Evolutionary conservation across 768 basidiomycete species (phyloP), one percentile per base, ranked within the genome.

Genomic region (Termitomyces sp.): DNA sequence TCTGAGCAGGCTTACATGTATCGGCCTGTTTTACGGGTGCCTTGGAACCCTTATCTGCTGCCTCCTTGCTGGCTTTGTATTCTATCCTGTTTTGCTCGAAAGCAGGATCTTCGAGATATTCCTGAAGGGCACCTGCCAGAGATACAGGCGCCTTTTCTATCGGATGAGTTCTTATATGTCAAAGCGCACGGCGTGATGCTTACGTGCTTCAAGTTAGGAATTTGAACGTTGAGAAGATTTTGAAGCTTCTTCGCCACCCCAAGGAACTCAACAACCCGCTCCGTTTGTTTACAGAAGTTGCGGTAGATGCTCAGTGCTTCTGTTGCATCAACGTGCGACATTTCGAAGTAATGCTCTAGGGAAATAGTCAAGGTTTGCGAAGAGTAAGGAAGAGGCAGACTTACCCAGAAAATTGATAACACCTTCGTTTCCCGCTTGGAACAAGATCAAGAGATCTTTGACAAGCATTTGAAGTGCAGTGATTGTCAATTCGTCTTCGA

Each of bases 341-440:
- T 98, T 68, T 97, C 95, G 65, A 98, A 98, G 72, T 97, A 99
- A 72, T 96, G 89, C 66, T 98, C 97, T 86, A 59, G 25, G 51
- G 10, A 4, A 46, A 25, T 14, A 27, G 54, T 70, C n/a, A 41
- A 64, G 73, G 64, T 59, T 67, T 71, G 45, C 40, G 56, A 41
- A 56, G 11, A 11, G 7, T 11, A 37, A 25, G 34, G 47, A 23
- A 44, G 16, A 19, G 25, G 70, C 67, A 10, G 68, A 72, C 70
- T 73, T 72, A 81, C 85, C 94, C 44, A 90, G 75, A 35, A 89
- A 83, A 63, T 89, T 90, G 65, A 88, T 86, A 17, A 89, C 92
- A 40, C 95, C 97, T 67, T 99, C 97, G 63, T 99, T 99, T 41
- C 93, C 89, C 2, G 94, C 94, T 67, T 97, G 94, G 68, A 98